Percentiles rank a stretch among this genome's conserved stretches.
Evolutionary conservation across 257 asterid species (phyloP).

Genomic region (Echites panduratus): DNA sequence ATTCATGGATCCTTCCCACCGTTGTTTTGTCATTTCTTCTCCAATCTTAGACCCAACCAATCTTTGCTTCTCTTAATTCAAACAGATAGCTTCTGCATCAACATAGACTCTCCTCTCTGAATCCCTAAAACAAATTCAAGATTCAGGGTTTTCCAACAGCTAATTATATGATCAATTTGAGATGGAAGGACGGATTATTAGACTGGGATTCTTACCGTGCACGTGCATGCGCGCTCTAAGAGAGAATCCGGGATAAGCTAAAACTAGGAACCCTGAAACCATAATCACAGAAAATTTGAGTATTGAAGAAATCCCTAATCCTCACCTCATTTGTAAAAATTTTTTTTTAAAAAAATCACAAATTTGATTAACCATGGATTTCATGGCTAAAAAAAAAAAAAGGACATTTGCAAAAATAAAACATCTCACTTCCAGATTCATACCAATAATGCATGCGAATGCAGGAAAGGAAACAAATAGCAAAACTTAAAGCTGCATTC

Average conservation of each 20-base stretch:
- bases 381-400: not conserved
- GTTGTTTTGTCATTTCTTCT: constrained; percentile 29
- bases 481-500: not conserved
- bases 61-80: not conserved
- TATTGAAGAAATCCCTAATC: not conserved
- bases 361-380: no score
- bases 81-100: not conserved
- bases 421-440: not conserved
- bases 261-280: constrained; percentile 2
- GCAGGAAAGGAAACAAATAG: not conserved
- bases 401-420: not conserved
- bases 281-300: not conserved
- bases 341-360: no score
- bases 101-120: no score
- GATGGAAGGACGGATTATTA: not conserved
- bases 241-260: constrained; percentile 5
- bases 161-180: not conserved
- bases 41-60: not conserved
- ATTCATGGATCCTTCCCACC: constrained; percentile 44
- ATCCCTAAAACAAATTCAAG: not conserved
- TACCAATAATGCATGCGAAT: not conserved
- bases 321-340: not conserved
- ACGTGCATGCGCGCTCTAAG: not conserved
- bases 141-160: not conserved
- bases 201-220: not conserved